Percentiles rank a stretch among this genome's conserved stretches.
These are phyloP conservation scores for Herpotrichia juniperi DNA, from an alignment of 2,329 filamentous ascomycete genomes.

Conservation along the genomic window DNA sequence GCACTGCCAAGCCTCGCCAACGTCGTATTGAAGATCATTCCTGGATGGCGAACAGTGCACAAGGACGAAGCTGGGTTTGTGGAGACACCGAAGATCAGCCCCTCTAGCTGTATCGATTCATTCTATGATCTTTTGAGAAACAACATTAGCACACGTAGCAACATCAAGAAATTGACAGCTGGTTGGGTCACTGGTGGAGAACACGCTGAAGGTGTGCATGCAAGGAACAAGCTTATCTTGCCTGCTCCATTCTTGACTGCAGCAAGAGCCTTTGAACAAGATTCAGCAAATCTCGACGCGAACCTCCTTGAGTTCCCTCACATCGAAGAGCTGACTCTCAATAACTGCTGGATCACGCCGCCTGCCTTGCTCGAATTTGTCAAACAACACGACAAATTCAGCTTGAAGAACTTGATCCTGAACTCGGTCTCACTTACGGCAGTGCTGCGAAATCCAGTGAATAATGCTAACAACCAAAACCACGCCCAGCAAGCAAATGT, in stretches of 20 bases:
- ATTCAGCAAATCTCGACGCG: conserved; percentile 15
- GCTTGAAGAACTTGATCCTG: conserved; percentile 62
- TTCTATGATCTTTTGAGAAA: conserved; percentile 61
- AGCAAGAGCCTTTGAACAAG: conserved; percentile 16
- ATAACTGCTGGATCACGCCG: conserved; percentile 73
- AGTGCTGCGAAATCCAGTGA: conserved; percentile 19
- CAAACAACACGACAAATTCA: conserved; percentile 52
- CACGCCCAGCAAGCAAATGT: conserved; percentile 2
- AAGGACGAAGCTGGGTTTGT: conserved; percentile 60
- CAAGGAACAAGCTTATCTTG: conserved; percentile 67
- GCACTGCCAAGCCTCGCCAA: conserved; percentile 60
- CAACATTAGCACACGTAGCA: conserved; percentile 55
- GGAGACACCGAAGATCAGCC: conserved; percentile 56
- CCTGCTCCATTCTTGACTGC: conserved; percentile 61
- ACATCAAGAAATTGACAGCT: conserved; percentile 65
- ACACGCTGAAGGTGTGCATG: conserved; percentile 65
- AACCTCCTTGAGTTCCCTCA: conserved; percentile 60
- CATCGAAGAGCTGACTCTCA: conserved; percentile 65
- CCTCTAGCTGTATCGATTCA: conserved; percentile 57
- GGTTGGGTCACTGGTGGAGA: conserved; percentile 74
- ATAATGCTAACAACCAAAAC: neutral
- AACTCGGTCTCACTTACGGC: conserved; percentile 69
- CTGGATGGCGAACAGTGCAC: conserved; percentile 68
- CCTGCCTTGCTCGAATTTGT: conserved; percentile 61
- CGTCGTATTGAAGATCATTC: conserved; percentile 66